Evolutionary conservation across 805 yeast genomes (phyloP), one percentile per base, ranked within the genome.

Genomic region (Saturnispora sanitii): DNA sequence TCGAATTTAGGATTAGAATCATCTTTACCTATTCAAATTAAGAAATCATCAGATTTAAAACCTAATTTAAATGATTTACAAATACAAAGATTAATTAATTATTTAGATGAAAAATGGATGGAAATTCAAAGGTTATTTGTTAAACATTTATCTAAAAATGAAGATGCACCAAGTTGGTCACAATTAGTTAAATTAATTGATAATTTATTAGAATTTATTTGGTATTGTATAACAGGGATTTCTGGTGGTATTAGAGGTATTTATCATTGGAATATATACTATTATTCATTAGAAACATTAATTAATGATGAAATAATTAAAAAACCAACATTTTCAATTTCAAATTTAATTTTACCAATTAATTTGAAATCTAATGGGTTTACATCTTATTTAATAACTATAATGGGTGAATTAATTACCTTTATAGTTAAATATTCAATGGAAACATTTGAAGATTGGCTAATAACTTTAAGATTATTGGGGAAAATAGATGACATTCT

Each of bases 331-430:
- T 8, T 32, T 4, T 7, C 18, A 4, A 13, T 21, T 13, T 23
- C 30, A 3, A 39, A 35, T 12, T 20, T 27, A 6, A n/a, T 12
- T 11, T 27, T 46, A 17, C 45, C 49, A 3, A 13, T 8, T 15
- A 37, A 44, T 28, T 32, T 46, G 12, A 21, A 29, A 5, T 35
- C 30, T 11, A 32, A 40, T 6, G 84, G 83, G 1, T 88, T 80
- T 54, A 64, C 71, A 0, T 75, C 76, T 39, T 81, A 79, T 49
- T 57, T 81, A 15, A 61, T 84, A 19, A 67, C 69, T 31, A 66
- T 82, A 2, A 72, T 84, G 37, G 85, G 82, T 37, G 87, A 81
- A 46, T 52, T 80, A 22, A 68, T 76, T 36, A 88, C 80, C 47
- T 81, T 72, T 49, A 48, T 78, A 7, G 68, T 63, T 12, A 75